These are phyloP conservation scores for Chytriomyces sp. DNA, from an alignment of 192 early-diverging fungal species.

Conservation along the genomic window DNA sequence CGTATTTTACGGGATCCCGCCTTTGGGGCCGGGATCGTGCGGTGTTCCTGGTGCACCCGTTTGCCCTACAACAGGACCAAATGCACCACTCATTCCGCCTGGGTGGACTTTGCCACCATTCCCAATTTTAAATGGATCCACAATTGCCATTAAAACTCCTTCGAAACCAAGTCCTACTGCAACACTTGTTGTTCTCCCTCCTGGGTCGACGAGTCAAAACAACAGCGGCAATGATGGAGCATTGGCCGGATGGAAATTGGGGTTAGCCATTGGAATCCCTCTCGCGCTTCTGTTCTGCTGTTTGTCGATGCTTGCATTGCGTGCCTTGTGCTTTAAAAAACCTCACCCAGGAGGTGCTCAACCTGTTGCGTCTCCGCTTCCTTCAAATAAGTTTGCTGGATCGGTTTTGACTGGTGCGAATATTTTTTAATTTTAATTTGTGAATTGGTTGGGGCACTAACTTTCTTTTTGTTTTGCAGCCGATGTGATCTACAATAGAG, in stretches of 20 bases:
- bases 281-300: conserved; percentile 8
- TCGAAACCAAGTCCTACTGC: neutral
- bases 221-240: neutral
- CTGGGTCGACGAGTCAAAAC: neutral
- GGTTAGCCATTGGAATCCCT: conserved; percentile 12
- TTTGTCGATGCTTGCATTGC: neutral
- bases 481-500: too few relatives aligned
- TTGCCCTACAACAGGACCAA: neutral
- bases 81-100: conserved; percentile 14
- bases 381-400: neutral
- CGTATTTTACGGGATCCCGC: conserved; percentile 20
- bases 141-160: neutral
- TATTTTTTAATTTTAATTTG: neutral
- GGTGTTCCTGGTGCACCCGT: neutral
- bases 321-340: neutral
- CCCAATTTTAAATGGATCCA: conserved; percentile 23
- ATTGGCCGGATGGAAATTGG: conserved; percentile 19
- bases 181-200: neutral
- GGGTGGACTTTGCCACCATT: conserved; percentile 28
- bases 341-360: neutral
- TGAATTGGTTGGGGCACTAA: too few relatives aligned
- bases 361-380: neutral
- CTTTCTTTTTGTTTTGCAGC: too few relatives aligned
- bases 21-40: conserved; percentile 9
- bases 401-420: neutral